phyloP scores from a whole-genome alignment of 2,329 filamentous ascomycete genomes.

The Fusarium cicatricum region DNA sequence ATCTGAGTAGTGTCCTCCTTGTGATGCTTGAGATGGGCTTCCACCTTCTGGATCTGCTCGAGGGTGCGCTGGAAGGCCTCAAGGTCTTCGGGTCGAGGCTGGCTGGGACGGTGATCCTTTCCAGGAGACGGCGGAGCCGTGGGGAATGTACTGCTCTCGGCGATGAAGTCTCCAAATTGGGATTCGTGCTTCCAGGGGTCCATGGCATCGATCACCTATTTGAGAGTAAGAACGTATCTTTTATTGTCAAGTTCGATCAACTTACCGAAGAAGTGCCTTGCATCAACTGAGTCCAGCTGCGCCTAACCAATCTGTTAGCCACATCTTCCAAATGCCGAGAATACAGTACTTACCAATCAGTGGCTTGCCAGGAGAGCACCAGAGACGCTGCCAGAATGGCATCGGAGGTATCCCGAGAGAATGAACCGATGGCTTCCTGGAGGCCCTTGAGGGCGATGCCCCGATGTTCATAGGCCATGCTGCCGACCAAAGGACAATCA shows the following conservation, averaged over 20 bases:
- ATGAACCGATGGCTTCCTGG: conserved; percentile 84
- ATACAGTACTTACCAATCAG: conserved; percentile 79
- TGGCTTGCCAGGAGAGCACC: conserved; percentile 93
- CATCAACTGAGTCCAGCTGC: conserved; percentile 91
- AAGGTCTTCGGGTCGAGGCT: conserved; percentile 74
- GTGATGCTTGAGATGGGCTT: conserved; percentile 72
- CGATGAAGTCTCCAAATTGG: conserved; percentile 82
- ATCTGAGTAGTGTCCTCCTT: conserved; percentile 75
- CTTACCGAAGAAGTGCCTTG: conserved; percentile 88
- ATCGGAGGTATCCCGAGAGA: conserved; percentile 88
- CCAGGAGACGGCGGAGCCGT: conserved; percentile 70
- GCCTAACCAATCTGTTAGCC: conserved; percentile 64
- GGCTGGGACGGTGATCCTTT: conserved; percentile 67
- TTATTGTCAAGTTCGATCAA: conserved; percentile 24
- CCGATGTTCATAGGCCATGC: conserved; percentile 89
- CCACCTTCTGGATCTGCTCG: conserved; percentile 72
- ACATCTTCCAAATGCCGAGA: not conserved
- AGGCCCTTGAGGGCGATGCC: conserved; percentile 86
- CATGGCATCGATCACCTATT: conserved; percentile 87
- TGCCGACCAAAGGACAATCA: conserved; percentile 82
- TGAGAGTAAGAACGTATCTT: conserved; percentile 27
- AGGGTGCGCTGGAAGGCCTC: conserved; percentile 73
- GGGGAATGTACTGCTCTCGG: conserved; percentile 78
- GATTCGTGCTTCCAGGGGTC: conserved; percentile 91
- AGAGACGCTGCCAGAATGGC: conserved; percentile 91